A percentile compares a stretch with the other conserved stretches of the same genome.
These are phyloP conservation scores for Gentiana straminea DNA, from an alignment of 257 asterid species.

Conservation along the genomic window DNA sequence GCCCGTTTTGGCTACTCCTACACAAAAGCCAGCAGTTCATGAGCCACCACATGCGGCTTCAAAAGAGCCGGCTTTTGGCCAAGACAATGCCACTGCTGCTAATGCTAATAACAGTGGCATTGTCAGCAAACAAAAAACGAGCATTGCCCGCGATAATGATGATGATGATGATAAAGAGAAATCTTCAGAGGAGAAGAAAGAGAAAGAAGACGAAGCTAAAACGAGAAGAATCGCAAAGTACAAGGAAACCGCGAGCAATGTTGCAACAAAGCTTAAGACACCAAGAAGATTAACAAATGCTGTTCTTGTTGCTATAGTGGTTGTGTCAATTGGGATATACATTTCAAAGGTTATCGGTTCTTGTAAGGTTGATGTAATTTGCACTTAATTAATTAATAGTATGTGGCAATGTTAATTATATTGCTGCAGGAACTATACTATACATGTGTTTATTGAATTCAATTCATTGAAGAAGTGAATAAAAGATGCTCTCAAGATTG, in stretches of 20 bases:
- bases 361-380: constrained; percentile 12
- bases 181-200: constrained; percentile 3
- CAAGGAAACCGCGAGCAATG: constrained; percentile 14
- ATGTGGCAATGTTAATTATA: too few species aligned
- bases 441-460: too few species aligned
- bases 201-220: constrained; percentile 1
- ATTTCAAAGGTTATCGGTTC: constrained; percentile 23
- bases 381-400: background rate
- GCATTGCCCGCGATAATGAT: background rate
- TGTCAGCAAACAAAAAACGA: background rate
- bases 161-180: background rate
- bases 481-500: too few species aligned
- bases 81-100: background rate
- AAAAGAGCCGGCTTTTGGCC: constrained; percentile 5
- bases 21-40: constrained; percentile 4
- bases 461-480: too few species aligned
- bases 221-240: constrained; percentile 7
- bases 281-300: constrained; percentile 26
- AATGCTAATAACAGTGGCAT: background rate
- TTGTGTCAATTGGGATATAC: constrained; percentile 35
- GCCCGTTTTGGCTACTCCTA: constrained; percentile 1
- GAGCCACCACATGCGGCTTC: background rate
- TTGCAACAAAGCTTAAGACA: constrained; percentile 32
- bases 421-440: too few species aligned
- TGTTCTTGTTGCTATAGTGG: constrained; percentile 25